These are phyloP conservation scores for Aspergillus intermedius DNA, from an alignment of 2,329 filamentous ascomycete species.

Conservation along the genomic window DNA sequence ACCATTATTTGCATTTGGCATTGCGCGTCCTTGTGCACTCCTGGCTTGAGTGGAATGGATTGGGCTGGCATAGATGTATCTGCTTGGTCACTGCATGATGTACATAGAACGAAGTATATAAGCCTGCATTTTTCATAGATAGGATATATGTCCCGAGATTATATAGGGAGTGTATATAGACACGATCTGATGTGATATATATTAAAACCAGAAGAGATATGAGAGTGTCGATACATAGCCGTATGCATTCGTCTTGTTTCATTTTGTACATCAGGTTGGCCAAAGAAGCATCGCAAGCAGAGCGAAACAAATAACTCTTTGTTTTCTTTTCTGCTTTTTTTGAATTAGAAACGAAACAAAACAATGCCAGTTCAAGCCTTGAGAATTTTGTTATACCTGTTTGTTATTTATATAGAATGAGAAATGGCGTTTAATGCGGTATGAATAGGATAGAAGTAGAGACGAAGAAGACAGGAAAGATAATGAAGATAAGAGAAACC, in stretches of 20 bases:
- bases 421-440: too few relatives aligned
- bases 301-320: not conserved
- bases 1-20: not conserved
- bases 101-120: not conserved
- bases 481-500: not conserved
- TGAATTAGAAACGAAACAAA: not conserved
- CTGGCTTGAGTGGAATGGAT: not conserved
- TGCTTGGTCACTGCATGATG: not conserved
- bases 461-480: not conserved
- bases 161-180: not conserved
- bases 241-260: not conserved
- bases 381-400: too few relatives aligned
- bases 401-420: too few relatives aligned
- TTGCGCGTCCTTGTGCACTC: not conserved
- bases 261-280: not conserved
- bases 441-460: not conserved
- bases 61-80: not conserved
- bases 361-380: not conserved
- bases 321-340: not conserved
- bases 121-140: not conserved
- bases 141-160: not conserved
- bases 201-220: not conserved
- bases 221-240: not conserved
- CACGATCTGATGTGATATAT: not conserved
- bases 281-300: not conserved